phyloP scores from a whole-genome alignment of 371 early-diverging fungal species.

The Dichotomocladium elegans region DNA sequence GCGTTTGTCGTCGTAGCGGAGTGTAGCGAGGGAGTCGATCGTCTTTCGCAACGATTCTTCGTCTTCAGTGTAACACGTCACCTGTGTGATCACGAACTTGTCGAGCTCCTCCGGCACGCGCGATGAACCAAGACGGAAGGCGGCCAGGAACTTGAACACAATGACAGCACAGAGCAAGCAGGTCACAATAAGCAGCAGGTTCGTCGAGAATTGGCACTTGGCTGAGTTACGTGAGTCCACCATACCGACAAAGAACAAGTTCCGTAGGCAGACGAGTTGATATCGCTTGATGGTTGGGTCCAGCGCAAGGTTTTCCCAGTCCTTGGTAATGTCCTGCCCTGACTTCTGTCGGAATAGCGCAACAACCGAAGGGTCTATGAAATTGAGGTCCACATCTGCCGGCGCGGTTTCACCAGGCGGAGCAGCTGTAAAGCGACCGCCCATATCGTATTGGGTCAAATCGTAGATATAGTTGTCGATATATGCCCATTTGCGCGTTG shows the following conservation, averaged over 20 bases:
- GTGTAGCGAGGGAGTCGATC: slow-evolving; percentile 87
- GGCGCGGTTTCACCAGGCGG: slow-evolving; percentile 34
- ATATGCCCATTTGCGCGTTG: slow-evolving; percentile 50
- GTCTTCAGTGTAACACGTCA: slow-evolving; percentile 98
- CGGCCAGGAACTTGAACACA: slow-evolving; percentile 87
- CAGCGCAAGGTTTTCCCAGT: slow-evolving; percentile 40
- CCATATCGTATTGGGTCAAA: slow-evolving; percentile 53
- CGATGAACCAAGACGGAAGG: slow-evolving; percentile 75
- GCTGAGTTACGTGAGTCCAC: slow-evolving; percentile 80
- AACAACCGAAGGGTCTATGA: slow-evolving; percentile 51
- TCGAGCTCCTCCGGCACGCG: slow-evolving; percentile 84
- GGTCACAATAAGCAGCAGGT: slow-evolving; percentile 77
- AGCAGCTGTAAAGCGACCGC: slow-evolving; percentile 29
- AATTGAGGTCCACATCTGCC: slow-evolving; percentile 48
- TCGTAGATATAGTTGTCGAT: slow-evolving; percentile 61
- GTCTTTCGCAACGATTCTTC: slow-evolving; percentile 90
- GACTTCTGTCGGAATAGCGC: slow-evolving; percentile 59
- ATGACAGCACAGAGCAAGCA: slow-evolving; percentile 77
- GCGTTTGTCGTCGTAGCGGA: slow-evolving; percentile 91
- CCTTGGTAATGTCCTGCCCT: slow-evolving; percentile 65
- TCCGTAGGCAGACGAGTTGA: slow-evolving; percentile 68
- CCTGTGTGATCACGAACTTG: slow-evolving; percentile 85
- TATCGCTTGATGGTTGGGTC: slow-evolving; percentile 23
- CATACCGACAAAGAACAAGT: slow-evolving; percentile 83
- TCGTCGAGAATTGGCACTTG: slow-evolving; percentile 84